Evolutionary conservation across 306 rosid species (phyloP).

Genomic region (Rubus parviflorus): DNA sequence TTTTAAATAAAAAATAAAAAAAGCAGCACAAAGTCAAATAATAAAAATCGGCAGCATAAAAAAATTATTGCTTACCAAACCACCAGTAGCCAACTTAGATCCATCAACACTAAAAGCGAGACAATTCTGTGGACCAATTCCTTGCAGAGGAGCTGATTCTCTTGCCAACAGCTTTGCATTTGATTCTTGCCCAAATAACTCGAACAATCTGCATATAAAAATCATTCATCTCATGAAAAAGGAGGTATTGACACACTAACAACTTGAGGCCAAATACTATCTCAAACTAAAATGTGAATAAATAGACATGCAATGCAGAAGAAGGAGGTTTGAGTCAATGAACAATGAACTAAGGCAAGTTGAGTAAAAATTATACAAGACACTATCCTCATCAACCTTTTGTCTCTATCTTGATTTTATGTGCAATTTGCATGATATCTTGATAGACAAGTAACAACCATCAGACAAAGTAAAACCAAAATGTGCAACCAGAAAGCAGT

Average conservation of each 20-base stretch:
- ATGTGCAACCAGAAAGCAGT: neutral
- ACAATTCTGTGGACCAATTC: conserved; percentile 68
- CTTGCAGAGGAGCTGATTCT: conserved; percentile 53
- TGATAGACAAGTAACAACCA: neutral
- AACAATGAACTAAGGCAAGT: neutral
- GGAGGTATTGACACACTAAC: neutral
- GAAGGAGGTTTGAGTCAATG: neutral
- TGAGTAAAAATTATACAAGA: neutral
- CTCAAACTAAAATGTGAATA: neutral
- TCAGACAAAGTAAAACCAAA: neutral
- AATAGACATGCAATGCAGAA: neutral
- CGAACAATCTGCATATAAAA: conserved; percentile 55
- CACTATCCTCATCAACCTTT: neutral
- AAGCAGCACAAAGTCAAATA: conserved; percentile 3
- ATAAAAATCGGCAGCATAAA: conserved; percentile 16
- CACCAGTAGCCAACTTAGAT: conserved; percentile 87
- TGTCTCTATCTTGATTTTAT: neutral
- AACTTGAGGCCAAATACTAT: conserved; percentile 9
- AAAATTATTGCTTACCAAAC: conserved; percentile 53
- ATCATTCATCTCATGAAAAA: neutral
- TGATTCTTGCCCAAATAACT: conserved; percentile 56
- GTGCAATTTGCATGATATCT: neutral
- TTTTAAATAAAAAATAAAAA: neutral
- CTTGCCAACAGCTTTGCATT: conserved; percentile 60
- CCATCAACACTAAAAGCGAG: conserved; percentile 87